Conservation (phyloP, 352 stramenopile genomes). For the Aphanomyces cochlioides region DNA sequence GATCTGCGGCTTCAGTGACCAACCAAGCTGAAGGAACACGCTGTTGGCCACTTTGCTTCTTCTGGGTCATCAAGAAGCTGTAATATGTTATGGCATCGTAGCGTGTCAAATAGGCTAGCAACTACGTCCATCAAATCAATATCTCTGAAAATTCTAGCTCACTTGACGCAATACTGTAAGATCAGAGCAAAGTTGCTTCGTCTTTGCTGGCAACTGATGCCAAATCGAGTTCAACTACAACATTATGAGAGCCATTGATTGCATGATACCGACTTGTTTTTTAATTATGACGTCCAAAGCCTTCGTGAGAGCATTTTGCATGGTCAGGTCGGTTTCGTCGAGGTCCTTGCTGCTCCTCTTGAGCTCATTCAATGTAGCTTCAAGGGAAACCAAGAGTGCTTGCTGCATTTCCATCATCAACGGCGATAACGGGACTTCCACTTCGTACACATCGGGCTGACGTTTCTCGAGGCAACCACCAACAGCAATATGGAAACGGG, state of each 20-base stretch:
- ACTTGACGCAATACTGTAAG: conserved; percentile 71
- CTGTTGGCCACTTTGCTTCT: conserved; percentile 80
- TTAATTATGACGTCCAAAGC: conserved; percentile 66
- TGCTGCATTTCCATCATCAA: conserved; percentile 94
- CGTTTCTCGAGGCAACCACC: conserved; percentile 77
- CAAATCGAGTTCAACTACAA: conserved; percentile 95
- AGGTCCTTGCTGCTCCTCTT: conserved; percentile 83
- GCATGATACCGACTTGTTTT: conserved; percentile 31
- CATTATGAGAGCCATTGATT: conserved; percentile 54
- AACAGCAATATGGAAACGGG: conserved; percentile 92
- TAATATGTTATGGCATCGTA: conserved; percentile 97
- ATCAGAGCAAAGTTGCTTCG: conserved; percentile 91
- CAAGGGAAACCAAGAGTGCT: conserved; percentile 89
- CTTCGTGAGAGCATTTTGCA: conserved; percentile 92
- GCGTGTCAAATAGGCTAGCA: conserved; percentile 91
- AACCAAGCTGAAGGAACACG: conserved; percentile 92
- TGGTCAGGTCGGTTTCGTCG: conserved; percentile 78
- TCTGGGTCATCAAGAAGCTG: conserved; percentile 89
- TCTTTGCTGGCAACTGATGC: conserved; percentile 91
- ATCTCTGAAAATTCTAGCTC: neutral
- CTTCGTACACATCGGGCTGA: conserved; percentile 91
- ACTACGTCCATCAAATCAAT: conserved; percentile 22
- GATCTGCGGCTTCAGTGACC: conserved; percentile 90
- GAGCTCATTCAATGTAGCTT: conserved; percentile 92
- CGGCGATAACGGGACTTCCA: conserved; percentile 88